Percentiles rank a stretch among this genome's conserved stretches.
Conservation (phyloP, 805 yeast species). For the Metschnikowia peoriensis region DNA sequence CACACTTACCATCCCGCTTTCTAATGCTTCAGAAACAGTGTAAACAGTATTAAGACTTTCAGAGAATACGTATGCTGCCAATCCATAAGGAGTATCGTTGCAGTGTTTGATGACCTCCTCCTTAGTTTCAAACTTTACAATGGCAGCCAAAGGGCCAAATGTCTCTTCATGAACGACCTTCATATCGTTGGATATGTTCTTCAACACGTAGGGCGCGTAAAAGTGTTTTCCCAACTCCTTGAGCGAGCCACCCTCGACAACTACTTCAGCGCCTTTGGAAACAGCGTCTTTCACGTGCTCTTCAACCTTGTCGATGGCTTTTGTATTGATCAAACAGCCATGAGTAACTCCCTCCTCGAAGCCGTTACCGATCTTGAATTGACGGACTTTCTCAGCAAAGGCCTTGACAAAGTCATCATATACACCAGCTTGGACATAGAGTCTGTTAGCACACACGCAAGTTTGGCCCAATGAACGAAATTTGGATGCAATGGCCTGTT, state of each 20-base stretch:
- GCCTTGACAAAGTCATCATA: slow-evolving; percentile 58
- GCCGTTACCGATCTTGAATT: slow-evolving; percentile 53
- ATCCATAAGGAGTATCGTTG: slow-evolving; percentile 55
- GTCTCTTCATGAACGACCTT: slow-evolving; percentile 56
- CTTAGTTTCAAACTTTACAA: slow-evolving; percentile 50
- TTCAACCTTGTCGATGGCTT: slow-evolving; percentile 52
- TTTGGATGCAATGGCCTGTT: slow-evolving; percentile 64
- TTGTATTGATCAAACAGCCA: slow-evolving; percentile 54
- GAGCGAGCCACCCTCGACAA: slow-evolving; percentile 52
- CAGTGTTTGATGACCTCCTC: slow-evolving; percentile 55
- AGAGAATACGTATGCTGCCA: slow-evolving; percentile 60
- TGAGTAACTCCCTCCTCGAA: slow-evolving; percentile 51
- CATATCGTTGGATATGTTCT: slow-evolving; percentile 51
- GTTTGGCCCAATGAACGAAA: slow-evolving; percentile 80
- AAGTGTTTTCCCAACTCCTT: slow-evolving; percentile 50
- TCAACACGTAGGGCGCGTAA: slow-evolving; percentile 54
- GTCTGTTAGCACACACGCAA: slow-evolving; percentile 75
- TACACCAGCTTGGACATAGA: slow-evolving; percentile 62
- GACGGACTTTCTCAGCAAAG: slow-evolving; percentile 45
- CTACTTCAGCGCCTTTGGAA: slow-evolving; percentile 51
- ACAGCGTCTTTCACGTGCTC: slow-evolving; percentile 55
- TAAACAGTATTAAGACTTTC: slow-evolving; percentile 49
- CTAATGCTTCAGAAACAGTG: slow-evolving; percentile 54
- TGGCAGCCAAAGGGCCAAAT: slow-evolving; percentile 64
- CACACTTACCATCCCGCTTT: slow-evolving; percentile 64